Conservation (phyloP, 2,329 filamentous ascomycete species). For the Phialocephala subalpina region DNA sequence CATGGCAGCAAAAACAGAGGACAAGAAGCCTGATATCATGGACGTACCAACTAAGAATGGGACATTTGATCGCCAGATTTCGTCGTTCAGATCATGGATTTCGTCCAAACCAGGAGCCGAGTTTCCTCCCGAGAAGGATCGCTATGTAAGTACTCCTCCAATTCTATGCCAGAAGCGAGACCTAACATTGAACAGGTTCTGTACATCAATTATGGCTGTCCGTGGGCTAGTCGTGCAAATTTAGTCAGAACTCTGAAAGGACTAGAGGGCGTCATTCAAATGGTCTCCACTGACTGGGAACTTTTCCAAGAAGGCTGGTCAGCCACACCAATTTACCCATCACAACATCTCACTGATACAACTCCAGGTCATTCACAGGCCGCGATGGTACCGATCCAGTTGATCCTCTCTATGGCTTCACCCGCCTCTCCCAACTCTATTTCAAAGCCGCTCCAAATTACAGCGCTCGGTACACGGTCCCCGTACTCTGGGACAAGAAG, state of each 20-base stretch:
- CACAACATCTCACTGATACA: not conserved
- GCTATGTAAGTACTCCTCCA: conserved; percentile 59
- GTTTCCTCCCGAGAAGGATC: conserved; percentile 70
- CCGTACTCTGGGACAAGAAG: conserved; percentile 70
- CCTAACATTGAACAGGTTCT: conserved; percentile 2
- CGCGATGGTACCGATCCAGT: conserved; percentile 3
- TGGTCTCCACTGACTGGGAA: conserved; percentile 21
- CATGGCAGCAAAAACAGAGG: not conserved
- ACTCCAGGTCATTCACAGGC: not conserved
- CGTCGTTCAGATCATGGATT: conserved; percentile 75
- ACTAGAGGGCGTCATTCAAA: conserved; percentile 71
- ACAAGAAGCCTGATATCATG: not conserved
- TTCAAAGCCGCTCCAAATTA: conserved; percentile 70
- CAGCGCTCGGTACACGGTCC: conserved; percentile 71
- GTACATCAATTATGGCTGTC: conserved; percentile 22
- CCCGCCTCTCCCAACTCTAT: conserved; percentile 58
- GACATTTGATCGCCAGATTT: conserved; percentile 88
- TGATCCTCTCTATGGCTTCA: conserved; percentile 3
- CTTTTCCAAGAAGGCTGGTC: conserved; percentile 24
- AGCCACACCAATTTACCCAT: not conserved
- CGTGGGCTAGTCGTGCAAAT: conserved; percentile 73
- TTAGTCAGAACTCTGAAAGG: conserved; percentile 91
- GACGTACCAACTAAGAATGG: conserved; percentile 60
- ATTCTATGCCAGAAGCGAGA: no score
- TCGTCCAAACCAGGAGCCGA: conserved; percentile 45